Evolutionary conservation across 805 yeast genomes (phyloP).

Genomic region (Clavispora phyllophila): DNA sequence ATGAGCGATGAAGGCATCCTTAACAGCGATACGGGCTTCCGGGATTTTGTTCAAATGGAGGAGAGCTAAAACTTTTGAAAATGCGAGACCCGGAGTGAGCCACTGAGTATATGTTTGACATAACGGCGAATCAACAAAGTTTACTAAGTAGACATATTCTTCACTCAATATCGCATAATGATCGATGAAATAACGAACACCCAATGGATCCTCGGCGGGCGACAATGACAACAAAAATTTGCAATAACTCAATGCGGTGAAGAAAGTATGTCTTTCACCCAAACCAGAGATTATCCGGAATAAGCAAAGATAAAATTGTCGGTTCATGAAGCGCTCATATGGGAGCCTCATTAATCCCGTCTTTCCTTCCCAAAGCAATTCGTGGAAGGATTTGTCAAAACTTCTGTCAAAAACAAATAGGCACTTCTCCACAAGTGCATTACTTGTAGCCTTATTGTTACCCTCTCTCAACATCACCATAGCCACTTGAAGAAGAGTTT

Average conservation of each 20-base stretch:
- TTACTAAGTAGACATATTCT: slow-evolving; percentile 58
- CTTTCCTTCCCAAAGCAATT: slow-evolving; percentile 40
- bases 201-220: slow-evolving; percentile 80
- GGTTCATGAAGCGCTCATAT: slow-evolving; percentile 65
- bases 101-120: slow-evolving; percentile 55
- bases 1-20: slow-evolving; percentile 47
- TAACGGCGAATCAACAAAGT: slow-evolving; percentile 53
- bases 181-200: slow-evolving; percentile 79
- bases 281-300: slow-evolving; percentile 67
- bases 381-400: slow-evolving; percentile 53
- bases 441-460: slow-evolving; percentile 60
- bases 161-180: slow-evolving; percentile 64
- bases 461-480: slow-evolving; percentile 73
- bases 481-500: slow-evolving; percentile 74
- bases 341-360: slow-evolving; percentile 65
- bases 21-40: slow-evolving; percentile 45
- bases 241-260: slow-evolving; percentile 72
- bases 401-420: slow-evolving; percentile 76
- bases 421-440: slow-evolving; percentile 71
- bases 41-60: slow-evolving; percentile 36
- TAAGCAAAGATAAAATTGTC: slow-evolving; percentile 70
- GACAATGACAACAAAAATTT: slow-evolving; percentile 63
- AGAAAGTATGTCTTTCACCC: slow-evolving; percentile 72
- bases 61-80: slow-evolving; percentile 62
- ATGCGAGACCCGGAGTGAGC: slow-evolving; percentile 69